Percentiles rank a stretch among this genome's conserved stretches.
These are phyloP conservation scores for Miscanthus lutarioriparius DNA, from an alignment of 176 grass and related monocot genomes.

Conservation along the genomic window DNA sequence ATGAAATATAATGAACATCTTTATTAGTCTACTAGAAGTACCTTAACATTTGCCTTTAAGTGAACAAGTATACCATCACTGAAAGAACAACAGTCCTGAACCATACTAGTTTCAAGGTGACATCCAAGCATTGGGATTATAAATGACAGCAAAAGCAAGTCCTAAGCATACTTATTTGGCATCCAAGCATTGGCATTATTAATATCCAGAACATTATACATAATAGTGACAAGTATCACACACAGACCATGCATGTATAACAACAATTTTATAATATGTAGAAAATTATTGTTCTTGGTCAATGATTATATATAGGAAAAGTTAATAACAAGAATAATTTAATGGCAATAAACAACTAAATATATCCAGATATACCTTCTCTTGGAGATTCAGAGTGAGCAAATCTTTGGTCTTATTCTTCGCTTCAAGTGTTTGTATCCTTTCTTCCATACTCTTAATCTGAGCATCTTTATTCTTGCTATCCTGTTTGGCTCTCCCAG, in stretches of 20 bases:
- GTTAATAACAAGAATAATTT: neutral
- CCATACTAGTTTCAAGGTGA: neutral
- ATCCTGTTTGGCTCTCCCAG: slow-evolving; percentile 81
- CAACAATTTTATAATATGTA: neutral
- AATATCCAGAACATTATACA: neutral
- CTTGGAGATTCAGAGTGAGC: slow-evolving; percentile 75
- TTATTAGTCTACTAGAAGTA: no score
- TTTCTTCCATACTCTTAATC: slow-evolving; percentile 81
- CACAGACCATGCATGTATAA: neutral
- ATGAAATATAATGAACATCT: no score
- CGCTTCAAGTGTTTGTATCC: slow-evolving; percentile 75
- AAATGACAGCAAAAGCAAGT: neutral
- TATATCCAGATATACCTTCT: slow-evolving; percentile 53
- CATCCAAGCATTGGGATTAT: neutral
- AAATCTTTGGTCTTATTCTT: slow-evolving; percentile 87
- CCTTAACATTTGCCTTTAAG: neutral
- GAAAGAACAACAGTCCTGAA: neutral
- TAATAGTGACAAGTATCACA: neutral
- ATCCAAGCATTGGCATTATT: neutral
- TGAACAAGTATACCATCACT: neutral
- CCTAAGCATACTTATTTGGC: neutral
- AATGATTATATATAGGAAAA: neutral
- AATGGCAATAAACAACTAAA: neutral
- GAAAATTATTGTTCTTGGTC: neutral
- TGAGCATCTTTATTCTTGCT: slow-evolving; percentile 77